phyloP scores from a whole-genome alignment of 495 filamentous ascomycete genomes.

The Neurospora sp. region DNA sequence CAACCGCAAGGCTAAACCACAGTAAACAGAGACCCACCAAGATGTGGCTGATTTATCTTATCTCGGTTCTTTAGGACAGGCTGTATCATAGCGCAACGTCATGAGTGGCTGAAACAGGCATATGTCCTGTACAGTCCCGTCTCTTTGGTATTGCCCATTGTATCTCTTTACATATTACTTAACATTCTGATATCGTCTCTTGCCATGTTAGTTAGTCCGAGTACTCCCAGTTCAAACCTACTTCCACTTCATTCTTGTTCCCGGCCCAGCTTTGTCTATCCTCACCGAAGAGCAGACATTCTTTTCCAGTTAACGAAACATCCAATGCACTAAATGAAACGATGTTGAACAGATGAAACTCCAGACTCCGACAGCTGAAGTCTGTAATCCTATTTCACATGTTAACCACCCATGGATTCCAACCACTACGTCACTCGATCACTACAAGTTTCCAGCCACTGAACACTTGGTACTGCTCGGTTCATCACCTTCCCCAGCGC shows the following conservation, averaged over 20 bases:
- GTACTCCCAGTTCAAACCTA: neutral
- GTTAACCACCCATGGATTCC: neutral
- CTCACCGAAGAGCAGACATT: neutral
- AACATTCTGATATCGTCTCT: neutral
- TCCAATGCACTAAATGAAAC: neutral
- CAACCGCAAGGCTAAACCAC: neutral
- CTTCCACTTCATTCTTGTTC: neutral
- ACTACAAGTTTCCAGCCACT: neutral
- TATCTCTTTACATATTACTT: neutral
- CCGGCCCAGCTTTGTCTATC: neutral
- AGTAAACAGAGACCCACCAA: neutral
- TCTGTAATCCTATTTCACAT: neutral
- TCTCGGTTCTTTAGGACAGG: neutral
- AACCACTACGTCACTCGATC: neutral
- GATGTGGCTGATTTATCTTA: neutral
- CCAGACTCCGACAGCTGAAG: neutral
- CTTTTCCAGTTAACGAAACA: neutral
- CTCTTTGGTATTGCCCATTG: neutral
- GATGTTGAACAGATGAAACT: neutral
- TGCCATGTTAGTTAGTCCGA: neutral
- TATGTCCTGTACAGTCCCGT: neutral
- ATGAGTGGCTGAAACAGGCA: neutral
- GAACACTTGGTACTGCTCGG: neutral
- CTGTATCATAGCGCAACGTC: neutral
- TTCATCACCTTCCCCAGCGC: constrained; percentile 64